A percentile compares a stretch with the other conserved stretches of the same genome.
phyloP scores from a whole-genome alignment of 192 early-diverging fungal species.

The Coemansia sp. region DNA sequence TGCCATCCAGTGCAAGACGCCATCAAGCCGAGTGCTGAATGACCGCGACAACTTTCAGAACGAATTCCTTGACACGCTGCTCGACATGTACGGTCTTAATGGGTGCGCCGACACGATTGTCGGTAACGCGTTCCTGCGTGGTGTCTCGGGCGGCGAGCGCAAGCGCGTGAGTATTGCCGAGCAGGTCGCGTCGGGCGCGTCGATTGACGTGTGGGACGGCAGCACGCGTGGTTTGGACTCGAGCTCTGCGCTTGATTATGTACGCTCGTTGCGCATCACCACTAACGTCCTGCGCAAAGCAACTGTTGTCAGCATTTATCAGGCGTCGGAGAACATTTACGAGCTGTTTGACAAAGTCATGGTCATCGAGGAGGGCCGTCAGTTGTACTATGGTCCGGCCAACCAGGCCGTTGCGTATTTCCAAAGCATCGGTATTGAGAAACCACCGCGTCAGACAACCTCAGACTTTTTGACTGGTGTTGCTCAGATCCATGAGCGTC shows the following conservation, averaged over 20 bases:
- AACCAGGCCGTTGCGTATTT: conserved; percentile 62
- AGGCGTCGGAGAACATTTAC: conserved; percentile 77
- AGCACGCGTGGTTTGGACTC: conserved; percentile 63
- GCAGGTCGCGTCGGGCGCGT: conserved; percentile 55
- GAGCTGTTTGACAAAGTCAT: conserved; percentile 69
- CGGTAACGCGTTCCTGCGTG: conserved; percentile 59
- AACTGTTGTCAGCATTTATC: conserved; percentile 59
- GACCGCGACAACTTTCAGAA: conserved; percentile 58
- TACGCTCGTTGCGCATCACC: conserved; percentile 66
- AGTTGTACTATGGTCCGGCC: conserved; percentile 68
- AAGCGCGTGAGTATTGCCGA: conserved; percentile 62
- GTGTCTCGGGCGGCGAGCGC: conserved; percentile 67
- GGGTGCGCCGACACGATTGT: conserved; percentile 57
- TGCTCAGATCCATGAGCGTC: conserved; percentile 61
- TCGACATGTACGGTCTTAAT: conserved; percentile 58
- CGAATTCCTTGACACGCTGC: conserved; percentile 44
- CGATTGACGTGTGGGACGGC: conserved; percentile 60
- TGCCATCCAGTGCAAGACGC: conserved; percentile 70
- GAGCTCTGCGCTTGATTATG: conserved; percentile 64
- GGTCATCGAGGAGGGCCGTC: conserved; percentile 64
- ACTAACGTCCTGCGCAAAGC: conserved; percentile 65
- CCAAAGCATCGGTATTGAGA: conserved; percentile 58
- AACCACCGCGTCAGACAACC: conserved; percentile 63
- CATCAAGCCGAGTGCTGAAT: conserved; percentile 58
- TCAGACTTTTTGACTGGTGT: conserved; percentile 73